Percentiles rank a stretch among this genome's conserved stretches.
Conservation (phyloP, 2,329 filamentous ascomycete genomes). For the Lanzia echinophila region DNA sequence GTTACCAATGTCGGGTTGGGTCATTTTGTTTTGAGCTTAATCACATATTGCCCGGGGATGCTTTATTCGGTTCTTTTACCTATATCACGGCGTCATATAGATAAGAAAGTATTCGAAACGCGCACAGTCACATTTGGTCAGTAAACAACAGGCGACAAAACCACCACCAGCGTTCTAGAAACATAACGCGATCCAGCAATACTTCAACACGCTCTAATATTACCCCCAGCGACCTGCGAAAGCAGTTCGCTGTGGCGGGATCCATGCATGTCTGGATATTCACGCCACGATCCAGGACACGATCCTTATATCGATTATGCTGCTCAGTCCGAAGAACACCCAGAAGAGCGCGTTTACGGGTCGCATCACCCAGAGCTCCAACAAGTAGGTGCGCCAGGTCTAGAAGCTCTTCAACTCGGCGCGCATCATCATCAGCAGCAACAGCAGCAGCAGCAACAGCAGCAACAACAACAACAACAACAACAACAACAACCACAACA, state of each 20-base stretch:
- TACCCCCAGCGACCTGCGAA: slow-evolving; percentile 63
- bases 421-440: slow-evolving; percentile 49
- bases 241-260: slow-evolving; percentile 71
- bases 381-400: slow-evolving; percentile 25
- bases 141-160: slow-evolving; percentile 26
- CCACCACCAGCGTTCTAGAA: slow-evolving; percentile 24
- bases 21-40: slow-evolving; percentile 24
- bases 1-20: slow-evolving; percentile 20
- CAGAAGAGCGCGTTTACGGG: slow-evolving; percentile 59
- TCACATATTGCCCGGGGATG: slow-evolving; percentile 22
- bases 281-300: slow-evolving; percentile 47
- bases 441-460: slow-evolving; percentile 45
- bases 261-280: slow-evolving; percentile 59
- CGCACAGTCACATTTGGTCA: slow-evolving; percentile 22
- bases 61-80: slow-evolving; percentile 25
- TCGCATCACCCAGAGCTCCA: slow-evolving; percentile 34
- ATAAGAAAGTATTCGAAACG: slow-evolving; percentile 24
- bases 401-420: slow-evolving; percentile 26
- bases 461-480: slow-evolving; percentile 46
- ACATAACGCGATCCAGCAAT: slow-evolving; percentile 27
- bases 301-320: slow-evolving; percentile 68
- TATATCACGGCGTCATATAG: slow-evolving; percentile 29
- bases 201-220: slow-evolving; percentile 33
- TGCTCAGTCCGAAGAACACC: slow-evolving; percentile 57
- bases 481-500: slow-evolving; percentile 45